A percentile compares a stretch with the other conserved stretches of the same genome.
Evolutionary conservation across 352 stramenopile genomes (phyloP).

Genomic region (Pythium vanterpoolii): DNA sequence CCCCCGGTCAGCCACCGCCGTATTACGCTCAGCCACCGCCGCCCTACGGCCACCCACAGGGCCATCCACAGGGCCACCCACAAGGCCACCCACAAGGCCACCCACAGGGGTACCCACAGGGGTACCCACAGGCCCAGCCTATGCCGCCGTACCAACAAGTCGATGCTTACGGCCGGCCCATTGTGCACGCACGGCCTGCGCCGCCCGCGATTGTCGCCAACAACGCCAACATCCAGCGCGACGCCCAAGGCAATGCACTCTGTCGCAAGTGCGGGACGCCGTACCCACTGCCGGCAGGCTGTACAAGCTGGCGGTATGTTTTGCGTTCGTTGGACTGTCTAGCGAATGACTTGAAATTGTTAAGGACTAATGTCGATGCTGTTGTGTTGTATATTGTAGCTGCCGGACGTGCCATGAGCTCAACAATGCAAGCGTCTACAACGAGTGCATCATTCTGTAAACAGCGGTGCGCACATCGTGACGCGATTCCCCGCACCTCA

Average conservation of each 20-base stretch:
- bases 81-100: no score
- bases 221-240: conserved; percentile 64
- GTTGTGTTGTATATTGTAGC: conserved; percentile 22
- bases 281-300: conserved; percentile 63
- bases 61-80: no score
- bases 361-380: not conserved
- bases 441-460: conserved; percentile 63
- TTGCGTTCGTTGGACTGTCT: not conserved
- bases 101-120: not conserved
- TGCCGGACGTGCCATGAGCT: conserved; percentile 69
- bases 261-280: conserved; percentile 69
- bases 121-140: not conserved
- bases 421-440: conserved; percentile 77
- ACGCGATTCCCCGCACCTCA: not conserved
- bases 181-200: conserved; percentile 40
- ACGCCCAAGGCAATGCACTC: conserved; percentile 67
- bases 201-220: conserved; percentile 41
- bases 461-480: no score
- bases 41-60: no score
- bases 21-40: conserved; percentile 10
- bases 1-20: not conserved
- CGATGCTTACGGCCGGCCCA: conserved; percentile 44
- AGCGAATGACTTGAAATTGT: not conserved
- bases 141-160: conserved; percentile 23
- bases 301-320: conserved; percentile 62